Conservation (phyloP, 2,329 filamentous ascomycete species). For the Beauveria caledonica region DNA sequence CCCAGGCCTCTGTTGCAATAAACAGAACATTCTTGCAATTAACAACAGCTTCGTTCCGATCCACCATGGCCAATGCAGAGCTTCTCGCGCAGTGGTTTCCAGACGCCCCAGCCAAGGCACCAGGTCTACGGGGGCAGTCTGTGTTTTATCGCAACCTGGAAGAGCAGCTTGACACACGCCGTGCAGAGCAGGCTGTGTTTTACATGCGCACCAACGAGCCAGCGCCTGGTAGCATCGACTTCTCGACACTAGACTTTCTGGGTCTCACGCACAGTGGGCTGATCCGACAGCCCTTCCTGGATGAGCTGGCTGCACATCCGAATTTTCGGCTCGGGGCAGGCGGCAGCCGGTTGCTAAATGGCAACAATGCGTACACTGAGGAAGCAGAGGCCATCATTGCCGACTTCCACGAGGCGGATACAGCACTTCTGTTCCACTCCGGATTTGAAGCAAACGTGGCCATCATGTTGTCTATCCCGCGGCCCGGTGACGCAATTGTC, state of each 20-base stretch:
- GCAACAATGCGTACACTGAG: neutral
- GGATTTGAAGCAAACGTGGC: slow-evolving; percentile 3
- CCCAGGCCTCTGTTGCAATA: neutral
- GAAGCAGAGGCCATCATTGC: neutral
- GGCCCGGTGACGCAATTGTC: slow-evolving; percentile 1
- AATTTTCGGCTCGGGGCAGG: neutral
- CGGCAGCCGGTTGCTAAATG: neutral
- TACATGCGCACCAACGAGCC: neutral
- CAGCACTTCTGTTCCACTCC: slow-evolving; percentile 2
- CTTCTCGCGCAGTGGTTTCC: neutral
- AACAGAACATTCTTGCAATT: neutral
- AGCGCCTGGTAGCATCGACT: neutral
- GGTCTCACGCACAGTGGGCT: neutral
- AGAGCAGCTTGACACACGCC: neutral
- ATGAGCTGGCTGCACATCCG: neutral
- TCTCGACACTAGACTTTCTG: neutral
- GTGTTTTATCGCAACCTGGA: slow-evolving; percentile 7
- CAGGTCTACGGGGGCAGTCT: slow-evolving; percentile 1
- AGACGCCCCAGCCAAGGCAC: neutral
- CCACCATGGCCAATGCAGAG: neutral
- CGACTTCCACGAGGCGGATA: neutral
- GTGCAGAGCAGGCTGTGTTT: neutral
- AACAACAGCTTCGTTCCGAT: neutral
- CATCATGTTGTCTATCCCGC: neutral
- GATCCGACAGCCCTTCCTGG: neutral